Evolutionary conservation across 352 stramenopile species (phyloP).

Genomic region (Phytophthora palmivora): DNA sequence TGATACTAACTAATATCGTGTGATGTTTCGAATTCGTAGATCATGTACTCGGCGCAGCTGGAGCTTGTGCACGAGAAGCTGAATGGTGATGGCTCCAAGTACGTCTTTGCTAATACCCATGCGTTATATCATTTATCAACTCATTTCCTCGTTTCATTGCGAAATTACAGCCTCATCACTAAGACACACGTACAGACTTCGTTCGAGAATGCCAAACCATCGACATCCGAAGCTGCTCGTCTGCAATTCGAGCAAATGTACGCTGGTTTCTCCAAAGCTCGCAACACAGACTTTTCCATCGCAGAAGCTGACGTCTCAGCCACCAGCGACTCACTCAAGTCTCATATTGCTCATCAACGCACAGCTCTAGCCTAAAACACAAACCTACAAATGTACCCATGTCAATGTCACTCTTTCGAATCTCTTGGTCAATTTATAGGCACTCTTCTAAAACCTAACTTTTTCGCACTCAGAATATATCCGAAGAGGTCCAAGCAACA

Average conservation of each 20-base stretch:
- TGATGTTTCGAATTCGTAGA: constrained; percentile 34
- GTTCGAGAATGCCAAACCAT: constrained; percentile 75
- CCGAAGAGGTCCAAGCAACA: constrained; percentile 20
- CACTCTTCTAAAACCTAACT: constrained; percentile 12
- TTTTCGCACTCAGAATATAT: no score
- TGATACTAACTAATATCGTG: constrained; percentile 5
- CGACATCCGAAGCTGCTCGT: constrained; percentile 63
- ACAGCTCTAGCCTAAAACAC: constrained; percentile 58
- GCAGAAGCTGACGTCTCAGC: constrained; percentile 56
- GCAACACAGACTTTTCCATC: constrained; percentile 74
- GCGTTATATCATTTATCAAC: background rate
- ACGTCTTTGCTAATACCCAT: constrained; percentile 25
- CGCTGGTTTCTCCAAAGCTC: constrained; percentile 68
- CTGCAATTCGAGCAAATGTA: constrained; percentile 80
- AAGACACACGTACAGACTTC: constrained; percentile 65
- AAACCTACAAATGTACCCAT: constrained; percentile 18
- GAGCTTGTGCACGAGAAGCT: constrained; percentile 93
- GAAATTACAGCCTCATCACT: constrained; percentile 53
- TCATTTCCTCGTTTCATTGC: constrained; percentile 1
- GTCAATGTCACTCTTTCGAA: constrained; percentile 17
- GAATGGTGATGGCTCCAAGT: constrained; percentile 59
- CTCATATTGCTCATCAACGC: constrained; percentile 67
- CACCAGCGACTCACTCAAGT: constrained; percentile 58
- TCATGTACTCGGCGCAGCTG: constrained; percentile 95
- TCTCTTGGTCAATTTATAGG: constrained; percentile 1